These are phyloP conservation scores for Zasmidium cellare DNA, from an alignment of 2,329 filamentous ascomycete genomes.

Conservation along the genomic window DNA sequence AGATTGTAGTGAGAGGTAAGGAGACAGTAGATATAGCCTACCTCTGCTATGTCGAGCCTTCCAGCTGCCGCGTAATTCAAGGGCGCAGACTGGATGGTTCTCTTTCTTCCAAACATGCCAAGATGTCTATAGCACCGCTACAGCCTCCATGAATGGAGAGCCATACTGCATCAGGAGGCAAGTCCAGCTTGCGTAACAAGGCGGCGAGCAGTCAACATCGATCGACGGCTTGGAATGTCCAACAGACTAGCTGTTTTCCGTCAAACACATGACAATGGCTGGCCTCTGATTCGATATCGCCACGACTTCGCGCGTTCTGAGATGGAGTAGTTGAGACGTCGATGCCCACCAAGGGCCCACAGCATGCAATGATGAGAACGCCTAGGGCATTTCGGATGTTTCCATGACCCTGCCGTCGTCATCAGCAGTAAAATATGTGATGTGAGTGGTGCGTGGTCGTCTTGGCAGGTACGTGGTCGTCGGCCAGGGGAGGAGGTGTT, in stretches of 20 bases:
- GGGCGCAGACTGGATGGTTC: not conserved
- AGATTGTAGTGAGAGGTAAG: too few species aligned
- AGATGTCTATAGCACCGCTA: not conserved
- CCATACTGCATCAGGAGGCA: not conserved
- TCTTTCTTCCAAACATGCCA: constrained; percentile 2
- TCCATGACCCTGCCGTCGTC: not conserved
- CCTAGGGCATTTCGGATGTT: not conserved
- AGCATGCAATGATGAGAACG: not conserved
- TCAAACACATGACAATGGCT: not conserved
- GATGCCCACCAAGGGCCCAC: not conserved
- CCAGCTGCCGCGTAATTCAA: constrained; percentile 1
- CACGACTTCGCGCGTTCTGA: not conserved
- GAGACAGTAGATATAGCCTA: constrained; percentile 1
- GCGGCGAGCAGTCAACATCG: not conserved
- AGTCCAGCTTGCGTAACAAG: not conserved
- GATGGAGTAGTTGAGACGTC: not conserved
- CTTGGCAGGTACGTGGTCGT: not conserved
- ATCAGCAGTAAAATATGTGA: not conserved
- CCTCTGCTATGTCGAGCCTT: not conserved
- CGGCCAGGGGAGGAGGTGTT: not conserved
- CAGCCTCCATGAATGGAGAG: not conserved
- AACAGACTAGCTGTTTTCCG: not conserved
- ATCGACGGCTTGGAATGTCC: not conserved
- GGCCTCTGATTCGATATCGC: not conserved
- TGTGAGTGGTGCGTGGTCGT: not conserved